These are phyloP conservation scores for sweet orange (Citrus sinensis) DNA, from an alignment of 345 rosid species.

Conservation along the genomic window DNA sequence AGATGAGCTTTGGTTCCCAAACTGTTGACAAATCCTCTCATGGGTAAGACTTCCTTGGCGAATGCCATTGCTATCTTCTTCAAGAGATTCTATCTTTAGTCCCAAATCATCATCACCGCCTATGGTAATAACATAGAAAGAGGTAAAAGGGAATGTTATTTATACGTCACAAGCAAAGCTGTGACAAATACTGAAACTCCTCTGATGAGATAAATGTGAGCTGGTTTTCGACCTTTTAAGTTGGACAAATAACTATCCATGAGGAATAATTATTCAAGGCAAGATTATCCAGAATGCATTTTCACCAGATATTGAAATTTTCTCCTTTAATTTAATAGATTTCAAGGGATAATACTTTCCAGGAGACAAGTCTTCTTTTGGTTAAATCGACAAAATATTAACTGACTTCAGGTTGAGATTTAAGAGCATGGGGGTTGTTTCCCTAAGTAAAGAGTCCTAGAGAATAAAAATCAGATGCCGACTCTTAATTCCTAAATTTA, in stretches of 20 bases:
- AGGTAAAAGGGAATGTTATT: not conserved
- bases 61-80: slow-evolving; percentile 42
- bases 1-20: slow-evolving; percentile 27
- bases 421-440: not conserved
- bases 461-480: not conserved
- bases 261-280: not conserved
- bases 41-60: slow-evolving; percentile 17
- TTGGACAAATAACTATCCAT: not conserved
- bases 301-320: not conserved
- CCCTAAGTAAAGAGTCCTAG: not conserved
- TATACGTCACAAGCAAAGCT: not conserved
- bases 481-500: not conserved
- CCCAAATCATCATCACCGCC: slow-evolving; percentile 46
- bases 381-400: not conserved
- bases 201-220: not conserved
- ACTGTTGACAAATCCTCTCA: slow-evolving; percentile 9
- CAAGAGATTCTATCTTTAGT: slow-evolving; percentile 43
- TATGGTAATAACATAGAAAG: slow-evolving; percentile 3
- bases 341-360: not conserved
- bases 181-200: not conserved
- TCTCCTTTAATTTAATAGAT: not conserved
- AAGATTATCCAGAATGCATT: not conserved
- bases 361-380: not conserved
- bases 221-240: not conserved
- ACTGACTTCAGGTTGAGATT: not conserved